Conservation (phyloP, 148 eudicot species). For the Selenicereus undatus region DNA sequence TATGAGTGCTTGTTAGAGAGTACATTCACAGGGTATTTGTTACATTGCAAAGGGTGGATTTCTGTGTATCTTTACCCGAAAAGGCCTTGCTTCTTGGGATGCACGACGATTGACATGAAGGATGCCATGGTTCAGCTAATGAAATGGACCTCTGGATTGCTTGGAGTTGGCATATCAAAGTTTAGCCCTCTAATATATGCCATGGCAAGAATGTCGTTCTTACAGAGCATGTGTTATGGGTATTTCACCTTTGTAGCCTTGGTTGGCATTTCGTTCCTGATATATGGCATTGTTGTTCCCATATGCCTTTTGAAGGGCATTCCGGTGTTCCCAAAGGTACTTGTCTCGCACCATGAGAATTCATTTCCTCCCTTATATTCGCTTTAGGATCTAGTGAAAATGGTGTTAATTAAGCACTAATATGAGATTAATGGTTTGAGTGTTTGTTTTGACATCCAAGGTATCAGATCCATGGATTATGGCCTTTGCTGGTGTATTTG, state of each 20-base stretch:
- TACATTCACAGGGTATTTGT: conserved; percentile 24
- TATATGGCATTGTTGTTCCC: conserved; percentile 27
- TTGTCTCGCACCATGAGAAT: neutral
- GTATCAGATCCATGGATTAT: conserved; percentile 27
- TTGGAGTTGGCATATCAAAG: conserved; percentile 30
- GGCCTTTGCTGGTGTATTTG: conserved; percentile 17
- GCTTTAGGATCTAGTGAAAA: neutral
- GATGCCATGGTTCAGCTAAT: conserved; percentile 28
- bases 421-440: neutral
- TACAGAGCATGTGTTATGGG: conserved; percentile 27
- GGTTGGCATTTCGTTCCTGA: conserved; percentile 17
- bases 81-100: conserved; percentile 32
- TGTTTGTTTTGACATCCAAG: conserved; percentile 3
- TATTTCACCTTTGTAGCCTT: conserved; percentile 20
- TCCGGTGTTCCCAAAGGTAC: conserved; percentile 29
- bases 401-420: neutral
- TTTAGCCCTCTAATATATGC: conserved; percentile 29
- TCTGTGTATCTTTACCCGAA: conserved; percentile 30
- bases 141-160: conserved; percentile 31
- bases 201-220: conserved; percentile 23
- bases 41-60: conserved; percentile 34
- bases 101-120: conserved; percentile 32
- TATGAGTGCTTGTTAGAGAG: conserved; percentile 33
- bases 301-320: conserved; percentile 14
- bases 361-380: neutral